These are phyloP conservation scores for Yamadazyma nakazawae DNA, from an alignment of 805 yeast species.

Conservation along the genomic window DNA sequence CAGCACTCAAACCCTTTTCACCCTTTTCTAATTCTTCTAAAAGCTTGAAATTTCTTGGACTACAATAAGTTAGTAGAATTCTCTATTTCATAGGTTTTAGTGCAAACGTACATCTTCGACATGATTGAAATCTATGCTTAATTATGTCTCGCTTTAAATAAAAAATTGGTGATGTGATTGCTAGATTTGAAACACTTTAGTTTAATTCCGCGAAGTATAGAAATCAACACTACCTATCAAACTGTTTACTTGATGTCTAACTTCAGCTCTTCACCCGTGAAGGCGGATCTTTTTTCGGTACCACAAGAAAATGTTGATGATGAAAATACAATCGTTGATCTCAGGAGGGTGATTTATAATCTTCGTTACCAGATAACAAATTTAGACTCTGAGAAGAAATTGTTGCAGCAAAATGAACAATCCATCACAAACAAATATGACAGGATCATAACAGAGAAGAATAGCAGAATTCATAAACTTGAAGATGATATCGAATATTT, in stretches of 20 bases:
- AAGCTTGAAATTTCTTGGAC: conserved; percentile 92
- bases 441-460: conserved; percentile 26
- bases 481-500: conserved; percentile 36
- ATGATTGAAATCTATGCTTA: conserved; percentile 15
- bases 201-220: not conserved
- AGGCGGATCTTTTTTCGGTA: not conserved
- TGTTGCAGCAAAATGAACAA: conserved; percentile 27
- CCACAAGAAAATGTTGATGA: not conserved
- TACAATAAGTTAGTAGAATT: conserved; percentile 20
- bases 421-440: conserved; percentile 24
- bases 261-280: conserved; percentile 5
- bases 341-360: conserved; percentile 20
- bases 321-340: conserved; percentile 10
- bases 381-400: conserved; percentile 31
- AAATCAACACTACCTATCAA: not conserved
- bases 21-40: conserved; percentile 97
- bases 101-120: conserved; percentile 47
- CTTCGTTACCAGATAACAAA: conserved; percentile 33
- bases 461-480: conserved; percentile 28
- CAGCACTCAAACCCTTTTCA: conserved; percentile 96
- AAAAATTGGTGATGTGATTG: conserved; percentile 1
- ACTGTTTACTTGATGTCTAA: conserved; percentile 1
- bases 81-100: not conserved
- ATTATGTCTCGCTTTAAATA: not conserved
- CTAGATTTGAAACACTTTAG: not conserved